Percentiles rank a stretch among this genome's conserved stretches.
Evolutionary conservation across 2,329 filamentous ascomycete genomes (phyloP).

Genomic region (Aureobasidium vineae): DNA sequence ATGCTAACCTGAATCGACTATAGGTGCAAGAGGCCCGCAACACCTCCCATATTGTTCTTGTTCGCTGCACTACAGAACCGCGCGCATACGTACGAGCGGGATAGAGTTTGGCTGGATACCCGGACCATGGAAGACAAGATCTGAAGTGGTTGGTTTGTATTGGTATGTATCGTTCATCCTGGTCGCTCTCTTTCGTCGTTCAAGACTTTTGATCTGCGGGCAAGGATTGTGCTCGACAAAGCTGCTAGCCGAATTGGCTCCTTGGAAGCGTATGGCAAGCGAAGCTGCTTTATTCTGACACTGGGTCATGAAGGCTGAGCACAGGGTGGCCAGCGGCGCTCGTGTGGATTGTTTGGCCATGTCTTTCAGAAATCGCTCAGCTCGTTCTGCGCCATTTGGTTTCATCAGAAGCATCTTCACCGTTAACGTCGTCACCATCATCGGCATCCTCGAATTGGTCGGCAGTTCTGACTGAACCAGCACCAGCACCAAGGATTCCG

Average conservation of each 20-base stretch:
- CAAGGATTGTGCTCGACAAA: not conserved
- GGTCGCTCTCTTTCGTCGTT: not conserved
- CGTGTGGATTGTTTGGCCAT: not conserved
- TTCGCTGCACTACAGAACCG: too few species aligned
- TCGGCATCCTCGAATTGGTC: constrained; percentile 48
- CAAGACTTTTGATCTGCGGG: not conserved
- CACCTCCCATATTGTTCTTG: too few species aligned
- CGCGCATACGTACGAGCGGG: too few species aligned
- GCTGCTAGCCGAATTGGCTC: not conserved
- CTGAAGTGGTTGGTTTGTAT: not conserved
- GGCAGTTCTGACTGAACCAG: constrained; percentile 40
- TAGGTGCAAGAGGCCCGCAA: too few species aligned
- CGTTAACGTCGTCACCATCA: constrained; percentile 36
- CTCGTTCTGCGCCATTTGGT: constrained; percentile 56
- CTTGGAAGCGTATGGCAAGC: too few species aligned
- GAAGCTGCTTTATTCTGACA: not conserved
- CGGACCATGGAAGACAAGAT: too few species aligned
- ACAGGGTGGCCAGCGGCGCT: not conserved
- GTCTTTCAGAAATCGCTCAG: constrained; percentile 32
- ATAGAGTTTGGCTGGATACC: too few species aligned
- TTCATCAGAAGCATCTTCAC: constrained; percentile 37
- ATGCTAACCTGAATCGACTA: not conserved
- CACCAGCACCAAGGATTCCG: constrained; percentile 35
- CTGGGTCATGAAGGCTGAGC: not conserved
- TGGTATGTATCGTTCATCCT: not conserved